Conservation (phyloP, 805 yeast genomes). For the Metschnikowia gelsemii region DNA sequence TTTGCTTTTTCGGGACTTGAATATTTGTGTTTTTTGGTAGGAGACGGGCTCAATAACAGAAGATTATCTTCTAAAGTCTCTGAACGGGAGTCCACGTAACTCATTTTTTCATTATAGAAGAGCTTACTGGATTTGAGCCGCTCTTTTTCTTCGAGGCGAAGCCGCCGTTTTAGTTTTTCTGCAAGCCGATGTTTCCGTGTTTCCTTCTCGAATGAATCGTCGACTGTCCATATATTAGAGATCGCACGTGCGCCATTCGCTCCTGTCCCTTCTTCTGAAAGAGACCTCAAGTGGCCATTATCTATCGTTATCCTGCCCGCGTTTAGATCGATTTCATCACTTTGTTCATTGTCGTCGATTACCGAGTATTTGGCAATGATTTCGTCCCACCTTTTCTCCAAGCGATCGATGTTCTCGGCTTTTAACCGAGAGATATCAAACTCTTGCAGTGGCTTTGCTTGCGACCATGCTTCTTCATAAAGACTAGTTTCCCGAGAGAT, state of each 20-base stretch:
- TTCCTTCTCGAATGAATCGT: constrained; percentile 31
- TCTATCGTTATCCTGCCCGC: constrained; percentile 66
- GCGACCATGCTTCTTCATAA: constrained; percentile 18
- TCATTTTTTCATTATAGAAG: constrained; percentile 17
- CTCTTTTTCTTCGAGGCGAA: constrained; percentile 19
- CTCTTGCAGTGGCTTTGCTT: constrained; percentile 13
- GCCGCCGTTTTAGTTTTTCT: constrained; percentile 15
- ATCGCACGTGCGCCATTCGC: constrained; percentile 16
- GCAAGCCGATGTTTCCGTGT: constrained; percentile 10
- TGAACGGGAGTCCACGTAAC: constrained; percentile 9
- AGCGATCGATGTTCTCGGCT: constrained; percentile 25
- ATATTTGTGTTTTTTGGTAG: constrained; percentile 24
- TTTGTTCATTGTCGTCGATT: constrained; percentile 50
- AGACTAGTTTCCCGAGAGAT: background rate
- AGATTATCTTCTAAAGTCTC: constrained; percentile 23
- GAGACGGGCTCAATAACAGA: constrained; percentile 31
- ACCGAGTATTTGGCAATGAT: constrained; percentile 52
- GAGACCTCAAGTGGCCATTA: constrained; percentile 63
- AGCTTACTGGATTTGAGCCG: constrained; percentile 12
- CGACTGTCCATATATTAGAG: constrained; percentile 40
- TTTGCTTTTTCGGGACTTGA: too few species aligned
- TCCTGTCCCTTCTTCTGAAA: constrained; percentile 22
- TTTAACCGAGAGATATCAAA: constrained; percentile 28
- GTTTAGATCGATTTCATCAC: constrained; percentile 62
- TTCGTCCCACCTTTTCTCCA: constrained; percentile 44